phyloP scores from a whole-genome alignment of 177 flowering plant genomes.

The Vitis hybrid region DNA sequence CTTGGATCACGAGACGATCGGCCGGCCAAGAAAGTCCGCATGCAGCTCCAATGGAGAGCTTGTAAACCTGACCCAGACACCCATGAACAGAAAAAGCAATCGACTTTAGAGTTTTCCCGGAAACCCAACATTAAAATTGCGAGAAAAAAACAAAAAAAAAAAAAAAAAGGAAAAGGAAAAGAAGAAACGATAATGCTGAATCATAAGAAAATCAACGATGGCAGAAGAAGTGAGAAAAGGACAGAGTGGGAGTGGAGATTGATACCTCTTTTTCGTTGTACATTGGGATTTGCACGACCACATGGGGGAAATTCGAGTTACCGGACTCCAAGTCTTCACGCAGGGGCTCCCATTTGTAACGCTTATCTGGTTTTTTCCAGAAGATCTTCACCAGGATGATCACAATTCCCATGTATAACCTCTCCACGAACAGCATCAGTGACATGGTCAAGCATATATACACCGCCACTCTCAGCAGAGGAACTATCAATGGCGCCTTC shows the following conservation, averaged over 20 bases:
- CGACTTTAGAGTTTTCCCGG: conserved; percentile 2
- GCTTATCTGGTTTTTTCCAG: conserved; percentile 47
- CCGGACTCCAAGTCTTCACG: conserved; percentile 44
- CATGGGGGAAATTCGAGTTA: conserved; percentile 36
- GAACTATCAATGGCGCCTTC: conserved; percentile 49
- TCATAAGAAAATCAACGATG: neutral
- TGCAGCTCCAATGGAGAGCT: conserved; percentile 97
- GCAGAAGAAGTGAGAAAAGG: neutral
- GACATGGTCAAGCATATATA: conserved; percentile 44
- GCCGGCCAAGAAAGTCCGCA: conserved; percentile 96
- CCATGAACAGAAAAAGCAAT: neutral
- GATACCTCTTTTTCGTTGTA: conserved; percentile 52
- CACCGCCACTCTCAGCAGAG: conserved; percentile 30
- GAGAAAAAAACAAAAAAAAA: neutral
- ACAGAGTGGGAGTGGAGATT: neutral
- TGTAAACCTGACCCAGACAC: conserved; percentile 63
- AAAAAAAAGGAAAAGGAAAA: neutral
- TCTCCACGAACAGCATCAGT: conserved; percentile 52
- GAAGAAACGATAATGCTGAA: neutral
- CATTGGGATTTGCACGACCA: conserved; percentile 58
- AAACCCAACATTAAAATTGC: neutral
- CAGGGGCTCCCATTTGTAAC: conserved; percentile 42
- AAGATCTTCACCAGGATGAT: conserved; percentile 45
- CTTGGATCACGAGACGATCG: conserved; percentile 94
- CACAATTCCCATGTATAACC: conserved; percentile 54